Evolutionary conservation across 768 basidiomycete species (phyloP).

Genomic region (Trichaptum fuscoviolaceum): DNA sequence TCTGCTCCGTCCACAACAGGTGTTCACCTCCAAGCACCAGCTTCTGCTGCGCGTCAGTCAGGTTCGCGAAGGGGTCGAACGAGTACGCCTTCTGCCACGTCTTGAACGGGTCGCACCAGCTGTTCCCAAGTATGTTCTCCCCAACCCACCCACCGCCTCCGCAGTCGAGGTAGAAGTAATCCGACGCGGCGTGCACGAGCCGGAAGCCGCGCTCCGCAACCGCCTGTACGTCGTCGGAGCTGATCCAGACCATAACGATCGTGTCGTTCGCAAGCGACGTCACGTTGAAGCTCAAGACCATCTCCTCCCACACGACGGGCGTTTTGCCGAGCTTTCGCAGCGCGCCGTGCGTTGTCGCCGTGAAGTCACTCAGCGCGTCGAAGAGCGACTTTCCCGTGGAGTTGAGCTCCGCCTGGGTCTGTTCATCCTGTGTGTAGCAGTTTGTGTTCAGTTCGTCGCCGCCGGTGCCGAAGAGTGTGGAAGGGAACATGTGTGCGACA

Average conservation of each 20-base stretch:
- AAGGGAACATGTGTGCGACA: conserved; percentile 38
- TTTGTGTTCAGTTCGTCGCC: conserved; percentile 74
- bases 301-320: conserved; percentile 83
- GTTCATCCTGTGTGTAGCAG: conserved; percentile 60
- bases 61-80: conserved; percentile 63
- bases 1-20: conserved; percentile 44
- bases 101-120: conserved; percentile 79
- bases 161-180: conserved; percentile 80
- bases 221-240: conserved; percentile 50
- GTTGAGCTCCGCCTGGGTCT: conserved; percentile 53
- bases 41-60: conserved; percentile 38
- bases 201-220: conserved; percentile 58
- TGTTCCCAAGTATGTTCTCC: conserved; percentile 37
- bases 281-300: conserved; percentile 54
- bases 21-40: conserved; percentile 60
- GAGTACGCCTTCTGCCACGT: conserved; percentile 73
- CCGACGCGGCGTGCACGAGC: conserved; percentile 63
- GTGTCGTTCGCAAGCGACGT: conserved; percentile 41
- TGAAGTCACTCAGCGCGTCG: conserved; percentile 61
- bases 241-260: conserved; percentile 68
- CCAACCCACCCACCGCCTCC: conserved; percentile 72
- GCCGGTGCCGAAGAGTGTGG: conserved; percentile 69
- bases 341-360: conserved; percentile 50
- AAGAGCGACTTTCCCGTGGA: conserved; percentile 47
- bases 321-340: conserved; percentile 57